These are phyloP conservation scores for Pyrenula aspistea DNA, from an alignment of 495 filamentous ascomycete genomes.

Conservation along the genomic window DNA sequence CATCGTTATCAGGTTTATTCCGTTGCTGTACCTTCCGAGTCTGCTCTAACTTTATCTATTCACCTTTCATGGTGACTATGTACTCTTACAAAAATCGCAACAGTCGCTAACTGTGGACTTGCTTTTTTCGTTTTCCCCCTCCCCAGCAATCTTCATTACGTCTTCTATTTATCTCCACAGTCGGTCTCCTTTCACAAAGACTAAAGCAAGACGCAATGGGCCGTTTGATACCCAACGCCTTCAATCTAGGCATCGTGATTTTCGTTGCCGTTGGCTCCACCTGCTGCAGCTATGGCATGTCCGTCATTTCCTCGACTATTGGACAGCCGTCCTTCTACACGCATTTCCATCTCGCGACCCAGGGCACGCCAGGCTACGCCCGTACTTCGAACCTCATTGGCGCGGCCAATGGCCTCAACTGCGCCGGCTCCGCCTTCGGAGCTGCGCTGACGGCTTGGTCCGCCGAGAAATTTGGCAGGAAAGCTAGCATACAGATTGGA, in stretches of 20 bases:
- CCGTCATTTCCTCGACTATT: slow-evolving; percentile 38
- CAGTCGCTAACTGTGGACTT: background rate
- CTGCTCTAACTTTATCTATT: background rate
- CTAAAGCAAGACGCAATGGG: background rate
- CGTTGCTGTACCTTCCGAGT: background rate
- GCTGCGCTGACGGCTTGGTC: slow-evolving; percentile 30
- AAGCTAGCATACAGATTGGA: slow-evolving; percentile 31
- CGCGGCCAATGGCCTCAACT: slow-evolving; percentile 35
- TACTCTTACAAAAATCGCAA: background rate
- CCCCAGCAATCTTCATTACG: background rate
- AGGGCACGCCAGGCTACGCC: slow-evolving; percentile 27
- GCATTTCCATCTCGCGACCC: slow-evolving; percentile 27
- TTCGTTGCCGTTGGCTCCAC: slow-evolving; percentile 27
- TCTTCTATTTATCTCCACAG: background rate
- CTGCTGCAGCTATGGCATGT: slow-evolving; percentile 35
- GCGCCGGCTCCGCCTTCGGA: slow-evolving; percentile 32
- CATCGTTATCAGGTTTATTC: background rate
- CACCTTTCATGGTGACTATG: background rate
- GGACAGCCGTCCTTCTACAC: slow-evolving; percentile 39
- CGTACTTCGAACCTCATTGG: slow-evolving; percentile 34
- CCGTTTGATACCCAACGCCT: slow-evolving; percentile 4
- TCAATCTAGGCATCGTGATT: slow-evolving; percentile 13
- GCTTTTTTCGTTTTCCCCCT: background rate
- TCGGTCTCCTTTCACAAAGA: background rate
- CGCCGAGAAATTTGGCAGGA: slow-evolving; percentile 30